These are phyloP conservation scores for Tympanopsis confertula DNA, from an alignment of 2,329 filamentous ascomycete species.

Conservation along the genomic window DNA sequence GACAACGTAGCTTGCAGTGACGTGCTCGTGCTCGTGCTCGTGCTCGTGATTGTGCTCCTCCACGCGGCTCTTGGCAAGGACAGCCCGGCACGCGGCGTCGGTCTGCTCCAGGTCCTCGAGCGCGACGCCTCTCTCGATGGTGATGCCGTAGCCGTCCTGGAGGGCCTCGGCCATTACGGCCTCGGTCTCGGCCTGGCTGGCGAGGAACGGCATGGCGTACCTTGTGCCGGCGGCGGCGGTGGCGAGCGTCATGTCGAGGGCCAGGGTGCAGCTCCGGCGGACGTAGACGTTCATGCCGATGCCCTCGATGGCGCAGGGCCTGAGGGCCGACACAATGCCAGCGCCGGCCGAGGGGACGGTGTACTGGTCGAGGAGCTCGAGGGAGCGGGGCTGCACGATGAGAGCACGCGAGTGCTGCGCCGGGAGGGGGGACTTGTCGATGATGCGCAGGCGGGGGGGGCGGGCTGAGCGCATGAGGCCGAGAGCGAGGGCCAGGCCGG, in stretches of 20 bases:
- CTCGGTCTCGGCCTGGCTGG: conserved; percentile 22
- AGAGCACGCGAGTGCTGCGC: conserved; percentile 24
- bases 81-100: conserved; percentile 13
- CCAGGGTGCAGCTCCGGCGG: conserved; percentile 16
- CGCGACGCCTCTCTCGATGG: conserved; percentile 15
- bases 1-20: conserved; percentile 26
- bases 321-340: conserved; percentile 17
- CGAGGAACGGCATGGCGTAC: conserved; percentile 16
- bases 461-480: conserved; percentile 19
- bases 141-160: conserved; percentile 8
- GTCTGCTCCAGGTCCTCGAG: conserved; percentile 17
- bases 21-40: neutral
- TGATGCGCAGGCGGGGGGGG: conserved; percentile 18
- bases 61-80: conserved; percentile 7
- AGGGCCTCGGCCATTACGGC: conserved; percentile 16
- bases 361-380: conserved; percentile 36
- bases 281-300: conserved; percentile 15
- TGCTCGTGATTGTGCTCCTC: conserved; percentile 11
- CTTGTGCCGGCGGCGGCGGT: conserved; percentile 13
- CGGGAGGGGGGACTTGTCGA: conserved; percentile 16
- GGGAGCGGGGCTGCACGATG: conserved; percentile 32
- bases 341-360: conserved; percentile 7
- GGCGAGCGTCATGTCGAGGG: conserved; percentile 14
- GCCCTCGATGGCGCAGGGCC: conserved; percentile 22
- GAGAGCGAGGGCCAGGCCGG: conserved; percentile 27